Evolutionary conservation across 345 rosid species (phyloP).

Genomic region (Anastatica hierochuntica): DNA sequence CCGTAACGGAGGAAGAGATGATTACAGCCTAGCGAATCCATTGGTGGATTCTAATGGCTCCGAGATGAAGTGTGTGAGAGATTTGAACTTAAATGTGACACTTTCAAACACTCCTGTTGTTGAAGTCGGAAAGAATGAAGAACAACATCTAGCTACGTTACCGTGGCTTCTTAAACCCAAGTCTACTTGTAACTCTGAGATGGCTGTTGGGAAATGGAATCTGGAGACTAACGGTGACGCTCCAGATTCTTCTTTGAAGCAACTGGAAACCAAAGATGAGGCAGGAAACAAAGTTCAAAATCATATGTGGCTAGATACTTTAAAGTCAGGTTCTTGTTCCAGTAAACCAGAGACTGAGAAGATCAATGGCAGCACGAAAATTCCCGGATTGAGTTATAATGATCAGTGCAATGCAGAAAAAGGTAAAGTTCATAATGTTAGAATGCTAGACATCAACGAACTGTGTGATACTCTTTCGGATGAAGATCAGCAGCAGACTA

Average conservation of each 20-base stretch:
- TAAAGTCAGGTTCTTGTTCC: slow-evolving; percentile 24
- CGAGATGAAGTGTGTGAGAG: slow-evolving; percentile 29
- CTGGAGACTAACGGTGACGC: too few species aligned
- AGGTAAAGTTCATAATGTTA: slow-evolving; percentile 31
- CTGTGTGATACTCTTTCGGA: slow-evolving; percentile 56
- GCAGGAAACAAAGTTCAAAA: too few species aligned
- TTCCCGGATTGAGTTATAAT: slow-evolving; percentile 30
- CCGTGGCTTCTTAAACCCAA: slow-evolving; percentile 38
- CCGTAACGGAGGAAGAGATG: slow-evolving; percentile 24
- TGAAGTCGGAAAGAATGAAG: slow-evolving; percentile 41
- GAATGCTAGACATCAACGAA: slow-evolving; percentile 72
- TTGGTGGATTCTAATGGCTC: slow-evolving; percentile 13
- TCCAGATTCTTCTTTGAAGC: too few species aligned
- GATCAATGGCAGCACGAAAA: slow-evolving; percentile 21
- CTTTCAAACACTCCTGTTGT: slow-evolving; percentile 25
- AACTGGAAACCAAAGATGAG: too few species aligned
- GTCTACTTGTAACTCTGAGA: too few species aligned
- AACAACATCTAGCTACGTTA: slow-evolving; percentile 20
- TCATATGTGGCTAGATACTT: slow-evolving; percentile 16
- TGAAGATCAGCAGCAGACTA: slow-evolving; percentile 12
- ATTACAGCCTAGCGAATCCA: slow-evolving; percentile 4
- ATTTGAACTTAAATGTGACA: slow-evolving; percentile 29
- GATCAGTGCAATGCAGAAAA: slow-evolving; percentile 31
- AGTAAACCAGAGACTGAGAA: slow-evolving; percentile 26
- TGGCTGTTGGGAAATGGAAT: slow-evolving; percentile 29